Evolutionary conservation across 2,329 filamentous ascomycete species (phyloP), one percentile per base, ranked within the genome.

Genomic region (Cordyceps fumosorosea): DNA sequence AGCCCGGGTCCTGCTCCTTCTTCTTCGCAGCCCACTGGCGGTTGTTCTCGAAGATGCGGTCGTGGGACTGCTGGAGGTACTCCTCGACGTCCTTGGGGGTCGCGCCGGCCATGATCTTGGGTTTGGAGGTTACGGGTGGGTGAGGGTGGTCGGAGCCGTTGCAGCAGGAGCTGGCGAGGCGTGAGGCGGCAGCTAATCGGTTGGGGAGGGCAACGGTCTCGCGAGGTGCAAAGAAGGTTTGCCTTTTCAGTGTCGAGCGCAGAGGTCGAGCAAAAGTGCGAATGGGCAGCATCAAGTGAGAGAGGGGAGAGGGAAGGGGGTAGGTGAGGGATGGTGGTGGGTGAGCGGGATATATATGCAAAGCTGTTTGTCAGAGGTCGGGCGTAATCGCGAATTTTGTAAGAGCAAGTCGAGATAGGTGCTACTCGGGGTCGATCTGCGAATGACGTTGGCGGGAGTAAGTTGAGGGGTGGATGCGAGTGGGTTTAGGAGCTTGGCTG

Each of bases 31-130:
- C 87, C 88, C 88, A 90, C 60, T 78, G 77, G 65, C 79, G 77
- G 78, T 90, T 90, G 79, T 85, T 83, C 67, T 88, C 83, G 68
- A 90, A 90, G 69, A 90, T 82, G 64, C 81, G 80, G 69, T 88
- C 84, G 73, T 90, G 87, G 68, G 79, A 81, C 76, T 87, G 78
- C 75, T 82, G 75, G 64, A 88, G 81, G 71, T 88, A 88, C 65
- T 75, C 73, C 65, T 74, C 73, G 65, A 83, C 78, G 63, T 82
- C 78, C 34, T 76, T 64, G 29, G 75, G 32, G 60, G n/a, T 45
- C 22, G 54, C 16, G 40, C 60, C 70, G 40, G 72, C 68, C 74
- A 75, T 75, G 62, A 57, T 69, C 47, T 56, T 55, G 22, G 53
- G 11, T 29, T 32, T 50, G 12, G 52, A 22, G 11, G 52, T 56